A percentile compares a stretch with the other conserved stretches of the same genome.
These are phyloP conservation scores for Oropetium thomaeum DNA, from an alignment of 176 grass and related monocot genomes.

Conservation along the genomic window DNA sequence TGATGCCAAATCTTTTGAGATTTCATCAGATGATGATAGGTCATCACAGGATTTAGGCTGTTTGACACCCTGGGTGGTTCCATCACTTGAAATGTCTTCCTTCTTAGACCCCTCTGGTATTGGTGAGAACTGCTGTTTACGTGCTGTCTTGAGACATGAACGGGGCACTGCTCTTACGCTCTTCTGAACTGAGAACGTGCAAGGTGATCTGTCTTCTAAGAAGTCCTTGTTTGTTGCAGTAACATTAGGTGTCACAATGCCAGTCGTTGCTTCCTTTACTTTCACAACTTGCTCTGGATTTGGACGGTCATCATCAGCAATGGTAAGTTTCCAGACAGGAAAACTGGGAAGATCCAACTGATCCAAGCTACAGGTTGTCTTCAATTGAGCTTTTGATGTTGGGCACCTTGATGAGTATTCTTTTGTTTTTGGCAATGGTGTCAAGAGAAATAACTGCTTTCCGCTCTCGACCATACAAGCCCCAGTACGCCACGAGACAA, in stretches of 20 bases:
- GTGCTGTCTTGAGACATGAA: slow-evolving; percentile 37
- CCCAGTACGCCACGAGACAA: slow-evolving; percentile 76
- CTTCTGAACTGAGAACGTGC: slow-evolving; percentile 51
- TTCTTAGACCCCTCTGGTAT: slow-evolving; percentile 40
- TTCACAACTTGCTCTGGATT: slow-evolving; percentile 26
- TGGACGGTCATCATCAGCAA: slow-evolving; percentile 16
- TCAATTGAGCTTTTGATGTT: slow-evolving; percentile 38
- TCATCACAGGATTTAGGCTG: slow-evolving; percentile 16
- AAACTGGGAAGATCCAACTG: slow-evolving; percentile 30
- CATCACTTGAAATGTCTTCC: slow-evolving; percentile 24
- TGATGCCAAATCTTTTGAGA: slow-evolving; percentile 39
- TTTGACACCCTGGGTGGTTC: slow-evolving; percentile 8
- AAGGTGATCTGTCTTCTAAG: slow-evolving; percentile 24
- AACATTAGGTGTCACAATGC: slow-evolving; percentile 12
- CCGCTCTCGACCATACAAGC: slow-evolving; percentile 62
- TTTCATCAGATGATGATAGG: slow-evolving; percentile 33
- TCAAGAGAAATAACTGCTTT: slow-evolving; percentile 86
- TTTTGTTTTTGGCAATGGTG: slow-evolving; percentile 65
- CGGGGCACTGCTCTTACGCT: slow-evolving; percentile 28
- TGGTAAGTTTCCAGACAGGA: slow-evolving; percentile 42
- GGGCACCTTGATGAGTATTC: slow-evolving; percentile 35
- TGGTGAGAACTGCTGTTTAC: slow-evolving; percentile 43
- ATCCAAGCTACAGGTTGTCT: slow-evolving; percentile 8
- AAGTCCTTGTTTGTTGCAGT: slow-evolving; percentile 23
- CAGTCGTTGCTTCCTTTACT: slow-evolving; percentile 25